Conservation (phyloP, 2,329 filamentous ascomycete species). For the Bipolaris zeicola region DNA sequence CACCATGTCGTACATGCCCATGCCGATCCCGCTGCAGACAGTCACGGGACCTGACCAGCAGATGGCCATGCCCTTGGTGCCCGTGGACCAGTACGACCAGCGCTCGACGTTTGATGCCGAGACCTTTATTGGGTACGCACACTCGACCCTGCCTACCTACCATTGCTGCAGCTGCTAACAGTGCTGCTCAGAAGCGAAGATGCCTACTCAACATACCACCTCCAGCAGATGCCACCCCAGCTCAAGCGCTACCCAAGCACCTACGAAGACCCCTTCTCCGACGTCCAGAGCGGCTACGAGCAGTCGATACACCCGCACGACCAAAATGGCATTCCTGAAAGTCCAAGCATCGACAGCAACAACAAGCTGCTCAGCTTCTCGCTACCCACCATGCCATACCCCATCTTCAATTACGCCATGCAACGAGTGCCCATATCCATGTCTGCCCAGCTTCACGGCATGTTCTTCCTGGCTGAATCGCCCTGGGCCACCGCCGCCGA, state of each 20-base stretch:
- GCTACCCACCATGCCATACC: constrained; percentile 57
- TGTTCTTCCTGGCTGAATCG: constrained; percentile 87
- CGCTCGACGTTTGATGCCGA: constrained; percentile 66
- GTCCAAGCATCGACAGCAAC: constrained; percentile 66
- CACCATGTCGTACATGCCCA: constrained; percentile 66
- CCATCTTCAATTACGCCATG: constrained; percentile 69
- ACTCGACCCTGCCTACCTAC: neutral
- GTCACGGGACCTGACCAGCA: constrained; percentile 52
- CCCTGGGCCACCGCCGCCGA: constrained; percentile 66
- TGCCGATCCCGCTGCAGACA: constrained; percentile 61
- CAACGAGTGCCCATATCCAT: constrained; percentile 67
- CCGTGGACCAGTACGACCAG: constrained; percentile 63
- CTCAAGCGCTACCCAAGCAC: constrained; percentile 58
- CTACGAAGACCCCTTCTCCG: constrained; percentile 59
- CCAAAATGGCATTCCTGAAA: constrained; percentile 53
- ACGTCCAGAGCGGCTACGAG: constrained; percentile 57
- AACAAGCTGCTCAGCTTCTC: constrained; percentile 62
- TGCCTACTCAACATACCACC: constrained; percentile 52
- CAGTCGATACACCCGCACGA: constrained; percentile 53
- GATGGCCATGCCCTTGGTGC: constrained; percentile 51
- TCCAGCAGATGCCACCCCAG: constrained; percentile 46
- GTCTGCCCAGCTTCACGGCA: constrained; percentile 80
- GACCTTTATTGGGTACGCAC: constrained; percentile 62
- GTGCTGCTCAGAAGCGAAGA: constrained; percentile 56
- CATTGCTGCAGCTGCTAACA: constrained; percentile 33